Base-by-base conservation (phyloP, 441 rosid genomes). In the Macaranga tanarius region DNA sequence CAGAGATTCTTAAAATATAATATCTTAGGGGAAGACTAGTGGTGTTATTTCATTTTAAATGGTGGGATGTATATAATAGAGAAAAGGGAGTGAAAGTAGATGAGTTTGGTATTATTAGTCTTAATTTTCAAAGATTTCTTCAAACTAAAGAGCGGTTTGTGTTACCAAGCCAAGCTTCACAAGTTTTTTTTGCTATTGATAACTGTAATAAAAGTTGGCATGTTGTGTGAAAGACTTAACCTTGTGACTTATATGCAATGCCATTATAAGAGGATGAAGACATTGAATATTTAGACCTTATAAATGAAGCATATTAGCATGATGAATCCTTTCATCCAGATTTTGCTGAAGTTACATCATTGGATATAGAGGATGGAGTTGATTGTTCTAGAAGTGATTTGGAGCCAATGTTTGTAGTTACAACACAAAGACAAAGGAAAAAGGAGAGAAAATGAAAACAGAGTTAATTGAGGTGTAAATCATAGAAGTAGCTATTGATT, bases 41-140 rank as follows among this genome's bases (percentile, higher is more conserved):
- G 28, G 79, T 87, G 87, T 62, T 89, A 84, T 89, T 89, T 86
- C 16, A 12, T 31, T 31, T 4, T 31, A 31, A 31, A 31, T 31
- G 38, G 38, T 31, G 38, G 38, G 38, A 31, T 31, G 22, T 51
- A 13, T 25, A 48, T 50, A 16, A 60, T 28, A 60, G 4, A 8
- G 42, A 60, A 5, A 60, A 60, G 4, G 42, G 42, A 28, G 63
- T 60, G 26, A 60, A 31, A 47, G 59, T 19, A 51, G 31, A 17
- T 62, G 62, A 42, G 11, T 28, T 17, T 63, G n/a, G 3, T 26
- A 12, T 22, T 54, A 16, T 55, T 10, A 16, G 51, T 63, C 16
- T 48, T 34, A 51, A 42, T 25, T 23, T 34, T 56, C 47, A 48
- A 65, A 28, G 51, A 15, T 28, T 45, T 74, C 19, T 45, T 1